Evolutionary conservation across 257 asterid species (phyloP), one percentile per base, ranked within the genome.

Genomic region (Salvia hispanica): DNA sequence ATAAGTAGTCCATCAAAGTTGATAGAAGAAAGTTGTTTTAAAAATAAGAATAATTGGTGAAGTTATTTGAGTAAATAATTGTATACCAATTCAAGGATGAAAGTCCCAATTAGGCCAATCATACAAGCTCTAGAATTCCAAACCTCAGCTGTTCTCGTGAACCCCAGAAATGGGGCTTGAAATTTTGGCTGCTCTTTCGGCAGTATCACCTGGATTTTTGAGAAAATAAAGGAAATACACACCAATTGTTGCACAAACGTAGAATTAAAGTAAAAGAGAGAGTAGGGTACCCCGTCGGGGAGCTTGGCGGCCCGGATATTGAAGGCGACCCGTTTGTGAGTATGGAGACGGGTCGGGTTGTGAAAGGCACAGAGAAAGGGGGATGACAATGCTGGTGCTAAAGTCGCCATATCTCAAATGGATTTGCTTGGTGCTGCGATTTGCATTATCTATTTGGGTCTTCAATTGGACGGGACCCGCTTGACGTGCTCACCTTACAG

Each of bases 101-200:
- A 90, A 46, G 80, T 80, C 9, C 87, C 96, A 25, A 93, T 73
- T 2, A 88, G 80, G 14, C 92, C 95, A 46, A 85, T 88, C 96
- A 90, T 88, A 62, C 97, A 86, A 72, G 94, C 89, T 77, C 96
- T 82, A 3, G 98, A 93, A 72, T 90, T 93, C 96, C 97, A 93
- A 73, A 71, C 81, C 52, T 88, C 98, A 12, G 98, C 98, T 0
- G 93, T 86, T 55, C 79, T 83, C 0, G 97, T 93, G 73, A 93
- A 90, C 4, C 98, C 98, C 21, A 77, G 68, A 63, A 90, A 81
- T 3, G 97, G 95, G 10, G 83, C 74, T 76, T 79, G 68, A 37
- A 88, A 84, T 78, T 82, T 88, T 2, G 96, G 98, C 82, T 75
- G 72, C 58, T 80, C 81, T 43, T 80, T 93, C 0, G 98, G 96